phyloP scores from a whole-genome alignment of 257 asterid species.

The Przewalskia tangutica region DNA sequence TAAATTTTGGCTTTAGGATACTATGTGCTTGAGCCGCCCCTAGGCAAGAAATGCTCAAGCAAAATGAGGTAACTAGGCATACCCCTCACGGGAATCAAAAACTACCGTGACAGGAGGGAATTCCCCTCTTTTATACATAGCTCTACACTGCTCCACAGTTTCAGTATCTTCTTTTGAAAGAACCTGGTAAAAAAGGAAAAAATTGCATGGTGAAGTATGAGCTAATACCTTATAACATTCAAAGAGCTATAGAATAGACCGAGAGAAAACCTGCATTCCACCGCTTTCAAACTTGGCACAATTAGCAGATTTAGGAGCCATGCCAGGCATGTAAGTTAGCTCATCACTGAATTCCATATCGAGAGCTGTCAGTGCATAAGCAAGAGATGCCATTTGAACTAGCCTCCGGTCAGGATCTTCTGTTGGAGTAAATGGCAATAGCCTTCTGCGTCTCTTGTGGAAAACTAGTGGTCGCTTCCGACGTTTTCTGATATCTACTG shows the following conservation, averaged over 20 bases:
- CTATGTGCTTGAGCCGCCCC: too few species aligned
- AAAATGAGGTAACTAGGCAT: slow-evolving; percentile 7
- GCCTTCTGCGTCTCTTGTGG: slow-evolving; percentile 66
- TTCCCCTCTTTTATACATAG: slow-evolving; percentile 56
- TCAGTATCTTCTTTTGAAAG: slow-evolving; percentile 62
- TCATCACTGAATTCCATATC: slow-evolving; percentile 63
- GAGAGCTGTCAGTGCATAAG: slow-evolving; percentile 55
- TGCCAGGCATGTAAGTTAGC: slow-evolving; percentile 52
- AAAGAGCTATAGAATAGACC: neutral
- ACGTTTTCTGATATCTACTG: slow-evolving; percentile 50
- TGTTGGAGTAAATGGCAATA: slow-evolving; percentile 52
- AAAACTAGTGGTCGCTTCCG: slow-evolving; percentile 52
- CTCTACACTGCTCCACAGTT: slow-evolving; percentile 42
- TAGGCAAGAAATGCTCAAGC: neutral
- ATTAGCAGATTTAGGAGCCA: slow-evolving; percentile 74
- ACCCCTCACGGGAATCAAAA: slow-evolving; percentile 80
- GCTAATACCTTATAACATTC: neutral
- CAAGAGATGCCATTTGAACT: slow-evolving; percentile 65
- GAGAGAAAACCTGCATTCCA: slow-evolving; percentile 73
- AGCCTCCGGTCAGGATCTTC: slow-evolving; percentile 41
- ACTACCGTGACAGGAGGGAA: slow-evolving; percentile 70
- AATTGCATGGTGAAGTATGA: neutral
- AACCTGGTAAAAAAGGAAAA: slow-evolving; percentile 28
- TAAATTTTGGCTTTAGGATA: too few species aligned
- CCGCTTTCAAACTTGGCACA: slow-evolving; percentile 56